Evolutionary conservation across 352 stramenopile species (phyloP).

Genomic region (Phytopythium helicoides): DNA sequence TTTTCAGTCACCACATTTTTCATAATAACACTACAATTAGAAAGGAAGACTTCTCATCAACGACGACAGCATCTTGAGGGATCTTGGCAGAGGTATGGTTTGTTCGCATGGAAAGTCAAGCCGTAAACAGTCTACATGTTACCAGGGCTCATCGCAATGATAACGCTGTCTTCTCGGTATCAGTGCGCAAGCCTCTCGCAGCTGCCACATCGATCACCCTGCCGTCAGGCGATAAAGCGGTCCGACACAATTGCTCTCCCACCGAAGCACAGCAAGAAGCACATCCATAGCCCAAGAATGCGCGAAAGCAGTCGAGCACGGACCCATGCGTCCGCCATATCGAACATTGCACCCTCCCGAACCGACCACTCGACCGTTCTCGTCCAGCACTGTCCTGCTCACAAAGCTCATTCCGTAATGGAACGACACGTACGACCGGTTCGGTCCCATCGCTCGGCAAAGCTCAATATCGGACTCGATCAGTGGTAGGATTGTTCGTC

Average conservation of each 20-base stretch:
- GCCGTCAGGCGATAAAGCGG: slow-evolving; percentile 9
- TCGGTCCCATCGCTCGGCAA: background rate
- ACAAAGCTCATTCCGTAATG: slow-evolving; percentile 17
- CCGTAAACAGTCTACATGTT: too few relatives aligned
- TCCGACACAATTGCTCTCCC: slow-evolving; percentile 18
- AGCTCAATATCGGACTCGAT: slow-evolving; percentile 6
- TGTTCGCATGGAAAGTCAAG: too few relatives aligned
- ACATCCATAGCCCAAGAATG: slow-evolving; percentile 28
- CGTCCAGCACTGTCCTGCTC: slow-evolving; percentile 8
- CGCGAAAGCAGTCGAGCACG: slow-evolving; percentile 16
- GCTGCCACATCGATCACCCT: background rate
- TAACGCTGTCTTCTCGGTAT: too few relatives aligned
- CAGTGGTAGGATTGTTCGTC: slow-evolving; percentile 13
- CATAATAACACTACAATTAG: too few relatives aligned
- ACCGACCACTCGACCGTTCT: background rate
- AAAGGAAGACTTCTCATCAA: too few relatives aligned
- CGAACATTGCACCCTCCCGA: slow-evolving; percentile 15
- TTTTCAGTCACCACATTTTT: too few relatives aligned
- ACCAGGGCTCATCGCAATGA: too few relatives aligned
- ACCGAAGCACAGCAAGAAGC: slow-evolving; percentile 20
- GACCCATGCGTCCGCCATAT: slow-evolving; percentile 19
- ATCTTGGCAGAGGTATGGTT: too few relatives aligned
- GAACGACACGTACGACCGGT: slow-evolving; percentile 9
- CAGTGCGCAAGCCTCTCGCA: too few relatives aligned
- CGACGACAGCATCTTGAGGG: too few relatives aligned